Evolutionary conservation across 768 basidiomycete species (phyloP).

Genomic region (Termitomyces sp.): DNA sequence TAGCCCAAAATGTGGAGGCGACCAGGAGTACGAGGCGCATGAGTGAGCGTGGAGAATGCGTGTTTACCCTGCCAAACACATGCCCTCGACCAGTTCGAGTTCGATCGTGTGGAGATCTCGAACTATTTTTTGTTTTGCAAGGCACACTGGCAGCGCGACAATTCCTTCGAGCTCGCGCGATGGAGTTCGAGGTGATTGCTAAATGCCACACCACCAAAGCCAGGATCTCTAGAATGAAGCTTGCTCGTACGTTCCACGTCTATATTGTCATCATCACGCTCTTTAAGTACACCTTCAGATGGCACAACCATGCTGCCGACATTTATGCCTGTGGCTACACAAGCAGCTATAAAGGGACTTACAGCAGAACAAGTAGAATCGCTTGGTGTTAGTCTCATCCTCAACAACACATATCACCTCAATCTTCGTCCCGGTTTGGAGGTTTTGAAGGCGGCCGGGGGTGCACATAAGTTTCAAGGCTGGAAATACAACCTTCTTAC

Average conservation of each 20-base stretch:
- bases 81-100: not conserved
- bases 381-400: slow-evolving; percentile 74
- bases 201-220: slow-evolving; percentile 79
- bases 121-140: not conserved
- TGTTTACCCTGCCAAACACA: slow-evolving; percentile 2
- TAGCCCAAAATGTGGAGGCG: slow-evolving; percentile 15
- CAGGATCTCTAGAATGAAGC: slow-evolving; percentile 78
- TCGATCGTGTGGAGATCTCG: slow-evolving; percentile 1
- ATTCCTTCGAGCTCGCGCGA: slow-evolving; percentile 26
- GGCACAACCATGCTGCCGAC: slow-evolving; percentile 80
- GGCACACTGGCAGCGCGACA: slow-evolving; percentile 11
- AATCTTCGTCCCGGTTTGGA: slow-evolving; percentile 80
- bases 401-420: slow-evolving; percentile 90
- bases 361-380: slow-evolving; percentile 80
- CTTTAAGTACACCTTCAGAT: slow-evolving; percentile 36
- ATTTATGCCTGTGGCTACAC: slow-evolving; percentile 93
- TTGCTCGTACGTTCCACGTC: slow-evolving; percentile 54
- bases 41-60: not conserved
- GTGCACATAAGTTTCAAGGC: slow-evolving; percentile 87
- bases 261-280: not conserved
- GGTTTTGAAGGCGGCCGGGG: slow-evolving; percentile 69
- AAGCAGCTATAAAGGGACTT: slow-evolving; percentile 89
- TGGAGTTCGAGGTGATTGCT: slow-evolving; percentile 83
- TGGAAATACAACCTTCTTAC: slow-evolving; percentile 86
- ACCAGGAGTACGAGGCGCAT: slow-evolving; percentile 21